Base-by-base conservation (phyloP, 2,329 filamentous ascomycete species). In the Coniochaeta hoffmannii region DNA sequence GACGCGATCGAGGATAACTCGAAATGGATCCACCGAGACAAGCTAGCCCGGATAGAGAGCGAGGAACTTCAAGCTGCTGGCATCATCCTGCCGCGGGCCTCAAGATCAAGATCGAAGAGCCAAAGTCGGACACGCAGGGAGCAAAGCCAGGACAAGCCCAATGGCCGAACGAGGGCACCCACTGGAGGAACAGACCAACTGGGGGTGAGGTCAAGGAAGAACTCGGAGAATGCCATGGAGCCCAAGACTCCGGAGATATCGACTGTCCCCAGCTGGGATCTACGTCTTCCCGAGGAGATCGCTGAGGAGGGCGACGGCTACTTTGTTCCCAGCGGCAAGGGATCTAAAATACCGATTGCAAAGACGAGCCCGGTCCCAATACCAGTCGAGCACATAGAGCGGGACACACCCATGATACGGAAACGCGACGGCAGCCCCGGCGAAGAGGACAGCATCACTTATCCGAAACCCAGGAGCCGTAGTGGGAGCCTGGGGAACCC, bases 11-110 rank as follows among this genome's bases (percentile, higher is more conserved):
- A 76, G 32, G 85, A 87, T 58, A 78, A 83, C 58, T 88, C 85
- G 31, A 87, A 89, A 69, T 94, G 89, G 89, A 93, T 94, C 63
- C 89, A 94, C 66, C 78, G 89, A 56, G 89, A 94, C 71, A 93
- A 93, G 71, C 73, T 94, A 58, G 89, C 88, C 55, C 83, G 82
- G 66, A 94, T 93, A 62, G 89, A 94, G 71, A 93, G 77, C 62
- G 80, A 86, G 65, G 89, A 94, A 71, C 78, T 94, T 59, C 87
- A 90, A 68, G 88, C 88, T 57, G 88, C 88, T 7, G 89, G 89
- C 30, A 85, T 92, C 62, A 75, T 81, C 53, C 66, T 87, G 58
- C 76, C 84, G 59, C 72, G 76, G 63, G 65, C 79, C 31, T 73
- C 82, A 60, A 72, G 78, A 53, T 82, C 71, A 74, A 76, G 69